These are phyloP conservation scores for Pseudogymnoascus sp. DNA, from an alignment of 2,329 filamentous ascomycete genomes.

Conservation along the genomic window DNA sequence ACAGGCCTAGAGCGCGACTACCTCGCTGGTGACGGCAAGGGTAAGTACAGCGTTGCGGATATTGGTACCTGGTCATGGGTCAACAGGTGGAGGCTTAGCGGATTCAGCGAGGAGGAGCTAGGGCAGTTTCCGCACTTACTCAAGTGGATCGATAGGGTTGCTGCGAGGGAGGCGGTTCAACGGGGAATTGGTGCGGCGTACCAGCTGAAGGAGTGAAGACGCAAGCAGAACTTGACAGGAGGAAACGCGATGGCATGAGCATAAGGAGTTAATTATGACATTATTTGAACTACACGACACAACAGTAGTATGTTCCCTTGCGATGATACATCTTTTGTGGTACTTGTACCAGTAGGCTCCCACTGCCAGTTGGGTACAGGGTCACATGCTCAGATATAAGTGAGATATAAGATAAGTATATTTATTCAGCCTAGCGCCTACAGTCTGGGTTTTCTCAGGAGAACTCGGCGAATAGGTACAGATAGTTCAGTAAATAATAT, in stretches of 20 bases:
- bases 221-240: neutral
- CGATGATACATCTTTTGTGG: neutral
- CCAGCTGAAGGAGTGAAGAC: neutral
- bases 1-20: constrained; percentile 41
- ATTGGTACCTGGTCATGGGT: constrained; percentile 46
- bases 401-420: no score
- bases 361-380: no score
- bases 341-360: neutral
- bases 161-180: constrained; percentile 37
- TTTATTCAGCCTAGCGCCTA: no score
- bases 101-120: constrained; percentile 41
- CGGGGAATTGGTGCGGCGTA: neutral
- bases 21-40: constrained; percentile 43
- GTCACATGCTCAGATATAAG: no score
- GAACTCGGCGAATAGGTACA: no score
- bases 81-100: constrained; percentile 35
- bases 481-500: no score
- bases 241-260: neutral
- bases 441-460: no score
- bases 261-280: constrained; percentile 1
- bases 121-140: constrained; percentile 42
- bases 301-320: neutral
- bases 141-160: constrained; percentile 46
- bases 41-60: constrained; percentile 47
- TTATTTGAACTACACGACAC: neutral